Evolutionary conservation across 2,329 filamentous ascomycete genomes (phyloP), one percentile per base, ranked within the genome.

Genomic region (Fusarium graminum): DNA sequence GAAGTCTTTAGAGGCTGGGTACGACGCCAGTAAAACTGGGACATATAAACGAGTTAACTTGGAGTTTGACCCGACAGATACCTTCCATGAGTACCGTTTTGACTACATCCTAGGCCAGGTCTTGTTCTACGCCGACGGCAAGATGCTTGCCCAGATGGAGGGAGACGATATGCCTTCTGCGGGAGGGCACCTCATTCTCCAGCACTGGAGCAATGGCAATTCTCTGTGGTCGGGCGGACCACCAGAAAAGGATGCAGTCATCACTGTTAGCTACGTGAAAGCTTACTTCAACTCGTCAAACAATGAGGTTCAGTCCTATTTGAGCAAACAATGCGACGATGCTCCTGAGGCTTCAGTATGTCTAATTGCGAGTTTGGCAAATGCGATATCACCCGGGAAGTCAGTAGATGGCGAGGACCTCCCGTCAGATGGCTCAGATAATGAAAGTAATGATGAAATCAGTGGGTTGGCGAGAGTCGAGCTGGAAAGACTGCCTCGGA

Each of bases 181-280:
- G 11, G 79, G 87, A 0, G 92, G 92, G 2, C 86, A 89, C 73
- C 75, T 94, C 40, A 86, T 92, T 49, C 77, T 94, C 54, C 90
- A 88, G 70, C 91, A 94, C 75, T 89, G 91, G 91, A 92, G 89
- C 74, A 94, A 93, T 68, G 91, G 91, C 32, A 90, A 93, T 73
- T 74, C 81, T 7, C 72, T 80, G 3, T 94, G 92, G 92, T 91
- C 88, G 39, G 87, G 82, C 13, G 92, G 91, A 0, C 92, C 92
- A 4, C 91, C 92, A 1, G 67, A 69, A 0, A 64, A 80, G 32
- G 88, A 93, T 70, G 86, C 91, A 0, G 78, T 83, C 17, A 81
- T 92, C 69, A 86, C 83, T 8, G 82, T 94, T 25, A 85, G 82
- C 36, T 93, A 93, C 72, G 84, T 93, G 57, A 92, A 92, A 75